Percentiles rank a stretch among this genome's conserved stretches.
Evolutionary conservation across 176 grass and related monocot genomes (phyloP).

Genomic region (Musa troglodytarum): DNA sequence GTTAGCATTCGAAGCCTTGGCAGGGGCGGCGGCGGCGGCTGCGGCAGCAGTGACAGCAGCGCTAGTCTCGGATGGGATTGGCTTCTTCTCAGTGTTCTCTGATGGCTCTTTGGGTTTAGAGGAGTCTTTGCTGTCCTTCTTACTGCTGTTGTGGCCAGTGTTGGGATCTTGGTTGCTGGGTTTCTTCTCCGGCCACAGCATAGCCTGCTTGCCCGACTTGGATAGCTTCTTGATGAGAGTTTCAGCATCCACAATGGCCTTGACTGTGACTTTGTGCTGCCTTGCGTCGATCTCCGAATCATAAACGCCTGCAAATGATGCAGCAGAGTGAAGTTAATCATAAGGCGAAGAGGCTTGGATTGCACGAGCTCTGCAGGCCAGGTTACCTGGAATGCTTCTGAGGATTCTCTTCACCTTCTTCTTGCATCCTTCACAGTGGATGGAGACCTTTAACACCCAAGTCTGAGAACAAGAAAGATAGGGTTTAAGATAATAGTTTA

Average conservation of each 20-base stretch:
- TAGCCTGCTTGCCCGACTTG: conserved; percentile 59
- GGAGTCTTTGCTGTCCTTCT: not conserved
- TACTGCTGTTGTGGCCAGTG: not conserved
- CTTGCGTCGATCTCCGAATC: conserved; percentile 41
- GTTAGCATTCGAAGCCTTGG: not conserved
- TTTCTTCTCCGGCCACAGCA: conserved; percentile 20
- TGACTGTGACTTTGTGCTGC: conserved; percentile 51
- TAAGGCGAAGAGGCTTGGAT: not conserved
- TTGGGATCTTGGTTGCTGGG: conserved; percentile 25
- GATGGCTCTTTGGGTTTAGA: conserved; percentile 11
- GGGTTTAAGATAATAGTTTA: not conserved
- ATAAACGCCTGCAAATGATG: conserved; percentile 35
- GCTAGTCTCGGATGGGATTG: not conserved
- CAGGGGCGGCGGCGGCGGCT: not conserved
- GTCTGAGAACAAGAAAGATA: not conserved
- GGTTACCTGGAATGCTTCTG: not conserved
- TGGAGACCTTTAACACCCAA: conserved; percentile 11
- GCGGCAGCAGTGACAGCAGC: not conserved
- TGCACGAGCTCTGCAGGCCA: not conserved
- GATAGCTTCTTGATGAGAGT: conserved; percentile 36
- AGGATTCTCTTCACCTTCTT: conserved; percentile 14
- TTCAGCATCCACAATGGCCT: conserved; percentile 28
- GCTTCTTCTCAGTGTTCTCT: conserved; percentile 3
- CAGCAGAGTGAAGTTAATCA: not conserved
- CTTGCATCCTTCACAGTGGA: conserved; percentile 23